These are phyloP conservation scores for Ophiobolus disseminans DNA, from an alignment of 2,329 filamentous ascomycete species.

Conservation along the genomic window DNA sequence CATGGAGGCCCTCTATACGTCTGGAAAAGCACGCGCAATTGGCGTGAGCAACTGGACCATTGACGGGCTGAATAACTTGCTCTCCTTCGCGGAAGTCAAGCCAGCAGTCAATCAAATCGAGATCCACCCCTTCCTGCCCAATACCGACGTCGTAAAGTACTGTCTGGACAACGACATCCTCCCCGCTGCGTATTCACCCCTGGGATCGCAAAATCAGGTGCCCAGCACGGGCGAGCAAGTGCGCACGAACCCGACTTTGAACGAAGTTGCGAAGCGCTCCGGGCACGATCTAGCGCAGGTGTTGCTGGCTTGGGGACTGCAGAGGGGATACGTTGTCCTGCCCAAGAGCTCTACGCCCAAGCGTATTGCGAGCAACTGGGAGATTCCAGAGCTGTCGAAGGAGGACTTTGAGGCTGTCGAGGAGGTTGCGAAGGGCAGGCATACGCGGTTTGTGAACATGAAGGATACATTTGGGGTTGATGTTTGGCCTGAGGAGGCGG, in stretches of 20 bases:
- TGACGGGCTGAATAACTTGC: conserved; percentile 71
- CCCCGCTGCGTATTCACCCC: conserved; percentile 70
- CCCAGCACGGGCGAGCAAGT: conserved; percentile 73
- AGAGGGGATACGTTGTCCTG: conserved; percentile 65
- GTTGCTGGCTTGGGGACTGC: conserved; percentile 81
- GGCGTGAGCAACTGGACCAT: conserved; percentile 78
- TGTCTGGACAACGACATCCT: conserved; percentile 66
- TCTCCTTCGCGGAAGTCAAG: conserved; percentile 68
- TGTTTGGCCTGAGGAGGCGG: conserved; percentile 58
- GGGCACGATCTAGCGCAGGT: conserved; percentile 79
- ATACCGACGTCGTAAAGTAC: conserved; percentile 65
- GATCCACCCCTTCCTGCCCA: conserved; percentile 76
- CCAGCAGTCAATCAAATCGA: conserved; percentile 77
- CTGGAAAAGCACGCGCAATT: conserved; percentile 69
- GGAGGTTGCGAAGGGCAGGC: conserved; percentile 68
- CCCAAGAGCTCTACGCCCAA: conserved; percentile 52
- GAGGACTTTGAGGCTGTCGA: conserved; percentile 66
- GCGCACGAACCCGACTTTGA: conserved; percentile 70
- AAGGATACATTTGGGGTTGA: conserved; percentile 80
- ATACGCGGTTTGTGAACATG: conserved; percentile 80
- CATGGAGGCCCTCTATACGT: conserved; percentile 67
- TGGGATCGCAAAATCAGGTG: conserved; percentile 74
- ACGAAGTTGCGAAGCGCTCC: conserved; percentile 73
- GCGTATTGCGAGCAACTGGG: conserved; percentile 66
- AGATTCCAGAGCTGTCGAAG: conserved; percentile 64